A percentile compares a stretch with the other conserved stretches of the same genome.
Evolutionary conservation across 2,329 filamentous ascomycete species (phyloP).

Genomic region (Alternaria conjuncta): DNA sequence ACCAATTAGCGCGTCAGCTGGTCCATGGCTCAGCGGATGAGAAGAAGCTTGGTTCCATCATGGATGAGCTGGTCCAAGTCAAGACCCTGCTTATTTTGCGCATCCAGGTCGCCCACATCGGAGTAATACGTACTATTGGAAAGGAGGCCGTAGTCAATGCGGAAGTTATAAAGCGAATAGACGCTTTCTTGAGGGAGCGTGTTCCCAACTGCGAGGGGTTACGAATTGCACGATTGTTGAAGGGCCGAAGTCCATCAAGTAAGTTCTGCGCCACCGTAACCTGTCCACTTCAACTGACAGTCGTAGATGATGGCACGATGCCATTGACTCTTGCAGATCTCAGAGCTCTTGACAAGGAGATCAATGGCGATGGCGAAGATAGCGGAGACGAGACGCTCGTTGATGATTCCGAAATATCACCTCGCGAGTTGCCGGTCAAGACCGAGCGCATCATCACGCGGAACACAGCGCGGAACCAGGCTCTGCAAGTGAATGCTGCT

Average conservation of each 20-base stretch:
- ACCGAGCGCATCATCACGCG: conserved; percentile 13
- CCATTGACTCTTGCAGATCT: not conserved
- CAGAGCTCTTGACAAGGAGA: not conserved
- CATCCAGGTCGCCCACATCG: conserved; percentile 26
- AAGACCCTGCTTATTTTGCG: conserved; percentile 18
- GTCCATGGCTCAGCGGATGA: conserved; percentile 20
- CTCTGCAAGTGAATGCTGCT: conserved; percentile 23
- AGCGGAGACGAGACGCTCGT: not conserved
- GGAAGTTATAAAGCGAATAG: conserved; percentile 19
- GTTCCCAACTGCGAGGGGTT: too few relatives aligned
- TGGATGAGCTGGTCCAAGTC: conserved; percentile 23
- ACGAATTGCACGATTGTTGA: not conserved
- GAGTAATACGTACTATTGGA: conserved; percentile 19
- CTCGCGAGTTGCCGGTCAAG: not conserved
- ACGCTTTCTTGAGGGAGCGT: conserved; percentile 6
- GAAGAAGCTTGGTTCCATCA: conserved; percentile 20
- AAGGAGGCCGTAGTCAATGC: conserved; percentile 20
- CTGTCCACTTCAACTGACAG: too few relatives aligned
- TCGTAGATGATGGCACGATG: too few relatives aligned
- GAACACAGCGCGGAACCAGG: conserved; percentile 18
- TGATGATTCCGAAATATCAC: not conserved
- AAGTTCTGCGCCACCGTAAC: too few relatives aligned
- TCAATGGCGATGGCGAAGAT: not conserved
- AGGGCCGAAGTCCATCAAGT: not conserved
- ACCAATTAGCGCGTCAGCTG: conserved; percentile 22